Conservation (phyloP, 139 green algal species). For the Micromonas commoda region DNA sequence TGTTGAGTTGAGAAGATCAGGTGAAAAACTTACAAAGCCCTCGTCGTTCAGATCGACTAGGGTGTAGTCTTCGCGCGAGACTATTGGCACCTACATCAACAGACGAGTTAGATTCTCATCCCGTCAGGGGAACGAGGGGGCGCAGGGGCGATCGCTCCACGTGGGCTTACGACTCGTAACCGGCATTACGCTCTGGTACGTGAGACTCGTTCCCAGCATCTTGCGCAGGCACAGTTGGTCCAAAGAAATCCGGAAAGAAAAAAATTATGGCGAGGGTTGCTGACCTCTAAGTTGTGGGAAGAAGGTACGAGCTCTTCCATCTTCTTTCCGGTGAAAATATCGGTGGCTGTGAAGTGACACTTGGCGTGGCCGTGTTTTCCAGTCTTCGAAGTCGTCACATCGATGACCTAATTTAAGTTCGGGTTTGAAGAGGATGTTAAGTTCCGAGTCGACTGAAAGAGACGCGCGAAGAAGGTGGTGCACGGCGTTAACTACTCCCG, state of each 20-base stretch:
- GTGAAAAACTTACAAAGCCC: conserved; percentile 70
- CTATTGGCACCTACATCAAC: conserved; percentile 88
- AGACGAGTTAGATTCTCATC: too few species aligned
- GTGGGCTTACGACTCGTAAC: too few species aligned
- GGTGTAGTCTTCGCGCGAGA: conserved; percentile 85
- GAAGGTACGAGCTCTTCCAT: conserved; percentile 95
- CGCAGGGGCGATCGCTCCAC: too few species aligned
- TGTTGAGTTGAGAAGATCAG: background rate
- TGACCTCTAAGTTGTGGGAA: conserved; percentile 93
- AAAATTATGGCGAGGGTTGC: background rate
- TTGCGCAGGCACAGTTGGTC: background rate
- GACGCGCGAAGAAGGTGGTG: too few species aligned
- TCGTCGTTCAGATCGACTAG: conserved; percentile 95
- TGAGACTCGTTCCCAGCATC: too few species aligned
- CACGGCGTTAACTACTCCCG: too few species aligned
- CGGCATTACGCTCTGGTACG: too few species aligned
- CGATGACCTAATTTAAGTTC: conserved; percentile 83
- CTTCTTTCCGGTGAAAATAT: conserved; percentile 99
- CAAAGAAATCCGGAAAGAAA: conserved; percentile 21
- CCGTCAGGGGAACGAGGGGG: too few species aligned
- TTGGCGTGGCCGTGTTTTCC: conserved; percentile 99
- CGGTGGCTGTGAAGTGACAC: conserved; percentile 92
- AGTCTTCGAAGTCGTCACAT: conserved; percentile 99
- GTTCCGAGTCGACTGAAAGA: too few species aligned
- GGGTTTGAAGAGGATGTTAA: too few species aligned